Base-by-base conservation (phyloP, 2,329 filamentous ascomycete genomes). In the Aspergillus bombycis region DNA sequence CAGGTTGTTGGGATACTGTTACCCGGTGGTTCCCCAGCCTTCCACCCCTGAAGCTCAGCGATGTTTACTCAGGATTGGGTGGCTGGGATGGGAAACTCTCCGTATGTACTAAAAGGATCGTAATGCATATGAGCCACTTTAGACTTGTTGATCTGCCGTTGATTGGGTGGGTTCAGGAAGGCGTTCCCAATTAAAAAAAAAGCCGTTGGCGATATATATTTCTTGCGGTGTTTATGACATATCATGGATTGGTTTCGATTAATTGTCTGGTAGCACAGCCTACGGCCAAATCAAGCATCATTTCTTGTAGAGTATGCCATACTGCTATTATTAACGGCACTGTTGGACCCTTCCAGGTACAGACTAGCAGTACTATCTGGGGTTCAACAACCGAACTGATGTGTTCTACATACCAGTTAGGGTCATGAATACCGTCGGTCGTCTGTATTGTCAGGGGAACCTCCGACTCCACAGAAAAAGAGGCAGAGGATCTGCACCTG, bases 141-240 rank as follows among this genome's bases (percentile, higher is more conserved):
- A 55, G 52, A 19, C 21, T 19, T 26, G 52, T 38, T 55, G 52
- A 55, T 55, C 52, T 55, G 52, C 52, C 52, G 32, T 41, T 36
- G 52, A 23, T n/a, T 52, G 12, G 45, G 52, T 55, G 32, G 30
- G 52, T 36, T 36, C 52, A 36, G 4, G 23, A n/a, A 30, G 48
- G 30, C 21, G 21, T 26, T 26, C n/a, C 52, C 52, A 52, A 52
- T 32, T 4, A 32, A 21, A 34, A 10, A 32, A 21, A 52, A 10
- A 12, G 21, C 16, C 38, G 38, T n/a, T 41, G 4, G 8, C 8
- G n/a, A 23, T 23, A 23, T 14, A 48, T 14, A 26, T 26, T 12
- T 16, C 45, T 23, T 2, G 23, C 23, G 11, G 23, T 26, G 21
- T 16, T 48, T 28, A 48, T 10, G 38, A n/a, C 16, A 41, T 41